Evolutionary conservation across 2,329 filamentous ascomycete species (phyloP), one percentile per base, ranked within the genome.

Genomic region (Penicillium olsonii): DNA sequence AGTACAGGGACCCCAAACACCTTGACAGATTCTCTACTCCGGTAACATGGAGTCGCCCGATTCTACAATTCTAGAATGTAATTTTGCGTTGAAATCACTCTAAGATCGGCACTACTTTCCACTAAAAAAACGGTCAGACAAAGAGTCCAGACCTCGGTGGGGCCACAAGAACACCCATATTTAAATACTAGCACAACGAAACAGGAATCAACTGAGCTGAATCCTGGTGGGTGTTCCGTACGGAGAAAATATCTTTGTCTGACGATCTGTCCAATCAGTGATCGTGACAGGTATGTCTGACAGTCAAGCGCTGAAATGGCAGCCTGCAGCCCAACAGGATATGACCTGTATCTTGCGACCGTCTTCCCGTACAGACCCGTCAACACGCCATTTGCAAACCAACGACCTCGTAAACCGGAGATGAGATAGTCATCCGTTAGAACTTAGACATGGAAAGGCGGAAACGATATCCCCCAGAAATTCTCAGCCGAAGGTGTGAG

Each of bases 61-160:
- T 26, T 26, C 24, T 8, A 26, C 24, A 26, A n/a, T 31, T 31
- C 29, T n/a, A 31, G 29, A 22, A 7, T 12, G 11, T 15, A 11
- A 29, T n/a, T 7, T 19, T 4, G 18, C 20, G 15, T 35, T 17
- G n/a, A 11, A 31, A 29, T n/a, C 43, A 31, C 43, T 31, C 37
- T 9, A 5, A 24, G 47, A 45, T 49, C 37, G 47, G 47, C 42
- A 40, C 47, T 49, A 39, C 12, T 45, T 40, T 27, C 22, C 42
- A 49, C 47, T 39, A 45, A 45, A 49, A n/a, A 43, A 49, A 48
- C 26, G 39, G 45, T 19, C 42, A 15, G 19, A 42, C 43, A 49
- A 35, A 20, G 24, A 49, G 47, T 40, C 47, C 42, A 49, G 47
- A 40, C 27, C 27, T 8, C 2, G 20, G 45, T 49, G 47, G 47